Evolutionary conservation across 129 eudicot species (phyloP), one percentile per base, ranked within the genome.

Genomic region (Helichrysum umbraculigerum): DNA sequence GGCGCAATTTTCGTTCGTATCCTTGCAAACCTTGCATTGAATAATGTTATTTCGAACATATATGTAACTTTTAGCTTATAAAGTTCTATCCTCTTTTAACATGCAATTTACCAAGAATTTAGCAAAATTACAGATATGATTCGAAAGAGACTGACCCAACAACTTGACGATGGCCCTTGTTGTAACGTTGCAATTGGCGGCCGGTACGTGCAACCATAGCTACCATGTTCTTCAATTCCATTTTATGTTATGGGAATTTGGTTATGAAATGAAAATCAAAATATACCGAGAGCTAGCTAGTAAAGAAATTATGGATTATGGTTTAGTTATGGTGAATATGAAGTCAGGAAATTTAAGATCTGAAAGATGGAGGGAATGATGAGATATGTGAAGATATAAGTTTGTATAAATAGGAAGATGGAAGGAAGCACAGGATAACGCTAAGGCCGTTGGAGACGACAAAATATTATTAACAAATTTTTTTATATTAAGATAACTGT

Each of bases 141-240:
- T 16, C 61, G 17, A 4, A 29, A 68, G 74, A 66, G 37, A 87
- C 82, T 56, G 22, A 91, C 97, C 97, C 97, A 19, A 88, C 97
- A 64, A 91, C 88, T 81, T 81, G 92, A 70, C 96, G 95, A 54
- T 84, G 81, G 57, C 90, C 97, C 37, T 73, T 83, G 51, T 80
- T 69, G 87, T 88, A 91, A 34, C 92, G 95, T 83, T 91, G 97
- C 86, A 91, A 74, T 22, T 88, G 86, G 68, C 97, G 82, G 6
- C 97, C 97, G 16, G 78, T 85, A 20, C 97, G 90, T 68, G 97
- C 88, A 61, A 73, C 69, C 82, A 87, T 81, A 76, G 83, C 86
- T 8, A 88, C 91, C 88, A 87, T 87, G 66, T 84, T 86, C 77
- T 88, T 86, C 81, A 87, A 79, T 77, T 83, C 84, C 87, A 87